Conservation (phyloP, 192 early-diverging fungal genomes). For the Umbelopsis ramanniana region DNA sequence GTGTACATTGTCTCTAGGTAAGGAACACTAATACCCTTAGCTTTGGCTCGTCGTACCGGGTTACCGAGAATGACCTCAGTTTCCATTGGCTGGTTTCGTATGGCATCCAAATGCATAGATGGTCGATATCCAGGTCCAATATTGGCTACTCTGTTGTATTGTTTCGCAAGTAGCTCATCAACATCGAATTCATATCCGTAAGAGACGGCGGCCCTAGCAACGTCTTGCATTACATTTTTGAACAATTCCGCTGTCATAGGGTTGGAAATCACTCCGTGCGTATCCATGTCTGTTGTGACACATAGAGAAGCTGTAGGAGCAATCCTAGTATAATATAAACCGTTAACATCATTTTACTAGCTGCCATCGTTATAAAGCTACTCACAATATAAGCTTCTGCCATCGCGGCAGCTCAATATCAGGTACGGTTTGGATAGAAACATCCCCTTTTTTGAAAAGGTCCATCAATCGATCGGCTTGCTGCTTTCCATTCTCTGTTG, state of each 20-base stretch:
- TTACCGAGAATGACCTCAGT: slow-evolving; percentile 45
- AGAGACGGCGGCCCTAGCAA: slow-evolving; percentile 56
- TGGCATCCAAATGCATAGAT: slow-evolving; percentile 34
- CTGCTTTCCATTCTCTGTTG: slow-evolving; percentile 39
- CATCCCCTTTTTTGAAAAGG: slow-evolving; percentile 47
- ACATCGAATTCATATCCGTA: slow-evolving; percentile 45
- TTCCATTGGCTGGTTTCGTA: slow-evolving; percentile 39
- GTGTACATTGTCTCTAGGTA: slow-evolving; percentile 25
- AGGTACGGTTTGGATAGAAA: slow-evolving; percentile 44
- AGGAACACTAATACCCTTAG: slow-evolving; percentile 31
- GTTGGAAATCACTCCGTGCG: slow-evolving; percentile 54
- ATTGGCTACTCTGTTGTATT: slow-evolving; percentile 36
- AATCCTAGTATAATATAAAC: slow-evolving; percentile 49
- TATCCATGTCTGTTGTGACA: slow-evolving; percentile 60
- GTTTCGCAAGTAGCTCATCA: slow-evolving; percentile 34
- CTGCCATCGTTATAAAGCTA: not conserved
- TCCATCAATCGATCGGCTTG: slow-evolving; percentile 43
- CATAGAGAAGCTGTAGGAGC: slow-evolving; percentile 68
- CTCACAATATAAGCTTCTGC: slow-evolving; percentile 71
- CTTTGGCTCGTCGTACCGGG: slow-evolving; percentile 41
- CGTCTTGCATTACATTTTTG: slow-evolving; percentile 56
- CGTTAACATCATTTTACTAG: not conserved
- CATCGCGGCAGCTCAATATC: slow-evolving; percentile 68
- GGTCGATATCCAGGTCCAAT: slow-evolving; percentile 51
- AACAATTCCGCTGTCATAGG: slow-evolving; percentile 48